Evolutionary conservation across 805 yeast species (phyloP).

Genomic region (Grigorovia humatica): DNA sequence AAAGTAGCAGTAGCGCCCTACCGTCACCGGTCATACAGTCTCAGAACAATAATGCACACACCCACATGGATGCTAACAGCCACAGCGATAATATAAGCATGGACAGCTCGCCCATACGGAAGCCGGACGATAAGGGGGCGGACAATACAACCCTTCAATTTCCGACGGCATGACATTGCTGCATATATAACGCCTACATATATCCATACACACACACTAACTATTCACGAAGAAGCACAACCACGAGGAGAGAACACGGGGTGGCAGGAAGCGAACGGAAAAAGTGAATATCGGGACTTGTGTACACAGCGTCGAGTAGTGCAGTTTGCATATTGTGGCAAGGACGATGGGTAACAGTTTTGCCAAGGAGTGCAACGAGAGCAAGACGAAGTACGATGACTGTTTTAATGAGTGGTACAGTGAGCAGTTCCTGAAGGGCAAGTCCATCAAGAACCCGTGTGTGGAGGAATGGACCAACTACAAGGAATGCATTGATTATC

Average conservation of each 20-base stretch:
- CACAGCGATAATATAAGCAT: background rate
- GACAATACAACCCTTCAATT: background rate
- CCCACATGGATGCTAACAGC: background rate
- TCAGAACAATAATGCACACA: background rate
- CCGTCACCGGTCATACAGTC: constrained; percentile 16
- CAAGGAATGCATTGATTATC: constrained; percentile 74
- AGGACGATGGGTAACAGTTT: constrained; percentile 66
- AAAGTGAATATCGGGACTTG: no score
- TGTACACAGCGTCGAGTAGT: no score
- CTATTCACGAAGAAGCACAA: background rate
- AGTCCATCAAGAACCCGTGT: constrained; percentile 69
- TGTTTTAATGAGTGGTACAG: constrained; percentile 95
- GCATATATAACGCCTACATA: no score
- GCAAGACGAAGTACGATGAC: constrained; percentile 77
- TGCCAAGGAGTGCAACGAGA: constrained; percentile 92
- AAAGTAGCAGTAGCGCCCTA: constrained; percentile 23
- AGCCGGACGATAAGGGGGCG: background rate
- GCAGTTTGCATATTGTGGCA: no score
- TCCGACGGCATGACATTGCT: constrained; percentile 1
- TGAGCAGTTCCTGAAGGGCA: constrained; percentile 58
- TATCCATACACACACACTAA: no score
- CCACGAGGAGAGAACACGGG: background rate
- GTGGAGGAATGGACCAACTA: constrained; percentile 81
- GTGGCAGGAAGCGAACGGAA: no score
- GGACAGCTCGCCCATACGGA: constrained; percentile 4